Conservation (phyloP, 148 eudicot genomes). For the Gaultheria prostrata region DNA sequence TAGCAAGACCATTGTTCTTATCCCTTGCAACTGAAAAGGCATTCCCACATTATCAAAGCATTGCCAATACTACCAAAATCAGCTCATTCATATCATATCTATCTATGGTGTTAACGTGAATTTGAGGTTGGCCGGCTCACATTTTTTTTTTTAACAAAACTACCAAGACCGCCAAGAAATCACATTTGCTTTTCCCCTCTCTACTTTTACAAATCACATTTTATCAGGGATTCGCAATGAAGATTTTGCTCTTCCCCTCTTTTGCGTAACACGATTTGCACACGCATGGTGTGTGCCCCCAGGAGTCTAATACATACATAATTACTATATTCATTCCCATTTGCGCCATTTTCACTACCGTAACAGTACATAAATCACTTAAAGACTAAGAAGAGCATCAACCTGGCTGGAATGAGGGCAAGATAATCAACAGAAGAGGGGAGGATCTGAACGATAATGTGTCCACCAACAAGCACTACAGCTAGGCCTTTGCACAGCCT, state of each 20-base stretch:
- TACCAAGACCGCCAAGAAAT: no score
- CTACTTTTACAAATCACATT: not conserved
- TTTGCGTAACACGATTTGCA: not conserved
- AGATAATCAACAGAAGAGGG: conserved; percentile 70
- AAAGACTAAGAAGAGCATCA: conserved; percentile 1
- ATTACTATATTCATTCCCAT: not conserved
- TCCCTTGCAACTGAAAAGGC: not conserved
- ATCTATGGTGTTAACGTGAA: not conserved
- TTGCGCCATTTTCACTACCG: not conserved
- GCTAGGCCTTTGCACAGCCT: conserved; percentile 86
- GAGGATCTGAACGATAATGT: conserved; percentile 72
- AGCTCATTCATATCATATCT: not conserved
- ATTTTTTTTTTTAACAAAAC: not conserved
- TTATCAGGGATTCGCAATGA: not conserved
- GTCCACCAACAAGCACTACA: conserved; percentile 65
- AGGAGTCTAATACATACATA: not conserved
- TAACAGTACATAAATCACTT: not conserved
- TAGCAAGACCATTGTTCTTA: not conserved
- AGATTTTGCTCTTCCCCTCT: not conserved
- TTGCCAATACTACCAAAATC: not conserved
- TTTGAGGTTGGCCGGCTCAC: not conserved
- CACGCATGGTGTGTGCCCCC: not conserved
- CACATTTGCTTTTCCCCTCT: no score
- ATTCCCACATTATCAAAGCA: not conserved
- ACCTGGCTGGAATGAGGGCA: conserved; percentile 94